Evolutionary conservation across 345 rosid genomes (phyloP), one percentile per base, ranked within the genome.

Genomic region (Xanthoceras sorbifolium): DNA sequence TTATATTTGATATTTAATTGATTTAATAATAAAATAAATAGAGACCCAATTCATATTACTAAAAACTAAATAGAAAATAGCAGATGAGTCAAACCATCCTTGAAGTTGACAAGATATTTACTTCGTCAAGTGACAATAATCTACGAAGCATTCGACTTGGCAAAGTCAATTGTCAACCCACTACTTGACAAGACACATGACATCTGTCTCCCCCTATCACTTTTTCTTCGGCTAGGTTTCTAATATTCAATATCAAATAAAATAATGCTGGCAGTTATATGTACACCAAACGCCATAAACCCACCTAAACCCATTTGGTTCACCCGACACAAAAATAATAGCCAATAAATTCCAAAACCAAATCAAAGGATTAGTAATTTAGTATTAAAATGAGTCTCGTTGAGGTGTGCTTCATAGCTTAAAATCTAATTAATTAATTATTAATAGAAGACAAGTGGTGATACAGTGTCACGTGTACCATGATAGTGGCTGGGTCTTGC

Each of bases 121-220:
- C 23, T 54, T 54, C 9, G 54, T 48, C 54, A 48, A 9, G 14
- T 48, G 20, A 67, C 15, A 40, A 42, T 40, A 23, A 26, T 34
- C 31, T 14, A 22, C 3, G 29, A 2, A 22, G 26, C 36, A 25
- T 31, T 7, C 36, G 64, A 55, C 84, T 26, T 74, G 84, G 83
- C 79, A 6, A 71, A 64, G 86, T 78, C 83, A 85, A 85, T 74
- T 54, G 86, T 78, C 83, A 85, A 85, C 76, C 60, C 52, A 66
- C 75, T 73, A 77, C 46, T 42, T 26, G 83, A 82, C 76, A 74
- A 78, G 62, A 77, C n/a, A 28, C 72, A 77, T 69, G 67, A 69
- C 84, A 76, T 74, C 75, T 79, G 11, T 73, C 69, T 17, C 71
- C 72, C 62, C 59, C 31, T 5, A 36, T 36, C 40, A 5, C 40